Conservation (phyloP, 2,329 filamentous ascomycete genomes). For the Beauveria sp. region DNA sequence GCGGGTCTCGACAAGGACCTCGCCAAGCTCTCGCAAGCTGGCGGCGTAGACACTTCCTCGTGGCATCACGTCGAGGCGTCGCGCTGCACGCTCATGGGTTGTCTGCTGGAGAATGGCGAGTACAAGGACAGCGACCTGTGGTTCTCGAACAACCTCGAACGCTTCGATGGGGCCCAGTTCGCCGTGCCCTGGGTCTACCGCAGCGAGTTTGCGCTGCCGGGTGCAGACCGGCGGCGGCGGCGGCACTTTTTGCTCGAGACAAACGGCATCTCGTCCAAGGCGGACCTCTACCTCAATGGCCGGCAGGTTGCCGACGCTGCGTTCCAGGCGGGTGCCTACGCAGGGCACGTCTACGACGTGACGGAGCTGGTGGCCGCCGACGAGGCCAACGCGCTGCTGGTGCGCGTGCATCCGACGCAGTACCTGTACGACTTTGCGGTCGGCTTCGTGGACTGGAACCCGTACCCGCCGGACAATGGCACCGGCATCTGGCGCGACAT, state of each 20-base stretch:
- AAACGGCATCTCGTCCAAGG: slow-evolving; percentile 52
- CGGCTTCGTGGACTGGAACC: slow-evolving; percentile 57
- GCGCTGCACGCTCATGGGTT: slow-evolving; percentile 49
- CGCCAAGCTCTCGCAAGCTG: slow-evolving; percentile 32
- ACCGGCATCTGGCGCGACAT: slow-evolving; percentile 57
- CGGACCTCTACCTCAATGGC: slow-evolving; percentile 54
- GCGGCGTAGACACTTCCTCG: slow-evolving; percentile 35
- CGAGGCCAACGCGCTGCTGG: slow-evolving; percentile 41
- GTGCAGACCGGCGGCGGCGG: neutral
- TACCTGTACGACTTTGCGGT: slow-evolving; percentile 52
- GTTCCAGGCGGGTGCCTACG: slow-evolving; percentile 49
- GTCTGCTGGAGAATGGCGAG: slow-evolving; percentile 43
- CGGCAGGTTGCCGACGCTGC: slow-evolving; percentile 39
- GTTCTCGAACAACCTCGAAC: slow-evolving; percentile 40
- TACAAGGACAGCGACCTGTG: slow-evolving; percentile 48
- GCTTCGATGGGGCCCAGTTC: slow-evolving; percentile 40
- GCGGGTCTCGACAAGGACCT: slow-evolving; percentile 29
- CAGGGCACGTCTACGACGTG: slow-evolving; percentile 47
- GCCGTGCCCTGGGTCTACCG: slow-evolving; percentile 52
- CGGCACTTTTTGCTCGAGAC: slow-evolving; percentile 47
- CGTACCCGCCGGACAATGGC: slow-evolving; percentile 53
- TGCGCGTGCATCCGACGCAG: slow-evolving; percentile 49
- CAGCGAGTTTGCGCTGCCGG: slow-evolving; percentile 38
- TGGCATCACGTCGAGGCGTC: slow-evolving; percentile 43
- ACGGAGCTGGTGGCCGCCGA: slow-evolving; percentile 33